Base-by-base conservation (phyloP, 2,329 filamentous ascomycete genomes). In the Fusarium sp. region DNA sequence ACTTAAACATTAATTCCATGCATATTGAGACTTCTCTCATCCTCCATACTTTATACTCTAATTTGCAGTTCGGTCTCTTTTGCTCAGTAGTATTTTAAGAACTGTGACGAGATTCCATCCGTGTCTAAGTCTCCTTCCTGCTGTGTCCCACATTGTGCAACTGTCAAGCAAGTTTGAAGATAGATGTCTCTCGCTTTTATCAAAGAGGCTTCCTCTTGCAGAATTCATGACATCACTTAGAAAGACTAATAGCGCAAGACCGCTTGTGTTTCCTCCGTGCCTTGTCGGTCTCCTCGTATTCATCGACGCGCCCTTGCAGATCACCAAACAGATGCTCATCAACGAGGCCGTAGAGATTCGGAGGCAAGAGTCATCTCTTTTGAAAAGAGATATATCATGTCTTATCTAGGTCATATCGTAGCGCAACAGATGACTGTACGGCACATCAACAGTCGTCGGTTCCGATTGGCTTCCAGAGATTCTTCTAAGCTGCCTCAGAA, bases 401-500 rank as follows among this genome's bases (percentile, higher is more conserved):
- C 17, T 24, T n/a, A 47, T 46, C 15, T 28, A 13, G 19, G 26
- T 33, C 22, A 28, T 30, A 47, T 30, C 3, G 50, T 10, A 46
- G 33, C 20, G 28, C 39, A 24, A 6, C 14, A 20, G 14, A 24
- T 26, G 32, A 9, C 22, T 40, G 4, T 5, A 37, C 17, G 17
- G 8, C n/a, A n/a, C 9, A n/a, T 37, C 15, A n/a, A 5, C 35
- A 19, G 3, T 10, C n/a, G 5, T 5, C 35, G 6, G 9, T 20
- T 33, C 56, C 50, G 52, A 56, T 58, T 56, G 51, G 56, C 7
- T 17, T n/a, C 9, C 17, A 17, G 17, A n/a, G 3, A n/a, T n/a
- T 9, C 35, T 37, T 37, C 35, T 37, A 10, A 19, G 35, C 35
- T 37, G 17, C n/a, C n/a, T 11, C 17, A n/a, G 4, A 37, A 10